A percentile compares a stretch with the other conserved stretches of the same genome.
phyloP scores from a whole-genome alignment of 2,329 filamentous ascomycete species.

The Plenodomus lindquistii region DNA sequence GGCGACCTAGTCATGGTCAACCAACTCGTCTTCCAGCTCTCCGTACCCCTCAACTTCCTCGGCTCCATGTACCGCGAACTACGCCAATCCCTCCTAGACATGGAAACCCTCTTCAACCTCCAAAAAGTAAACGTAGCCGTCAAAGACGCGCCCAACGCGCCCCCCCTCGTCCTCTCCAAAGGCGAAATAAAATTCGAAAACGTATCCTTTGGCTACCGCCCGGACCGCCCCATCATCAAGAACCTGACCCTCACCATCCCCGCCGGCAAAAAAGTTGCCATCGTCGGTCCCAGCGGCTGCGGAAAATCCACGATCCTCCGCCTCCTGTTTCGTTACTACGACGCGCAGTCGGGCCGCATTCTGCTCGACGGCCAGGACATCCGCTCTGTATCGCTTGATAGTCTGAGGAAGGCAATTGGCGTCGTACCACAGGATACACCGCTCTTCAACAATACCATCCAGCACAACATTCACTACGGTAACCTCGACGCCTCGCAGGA shows the following conservation, averaged over 20 bases:
- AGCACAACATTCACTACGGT: slow-evolving; percentile 94
- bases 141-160: slow-evolving; percentile 74
- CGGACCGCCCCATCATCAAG: slow-evolving; percentile 82
- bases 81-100: slow-evolving; percentile 90
- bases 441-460: slow-evolving; percentile 94
- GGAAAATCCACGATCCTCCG: slow-evolving; percentile 93
- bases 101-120: slow-evolving; percentile 97
- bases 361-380: slow-evolving; percentile 93
- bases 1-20: slow-evolving; percentile 99
- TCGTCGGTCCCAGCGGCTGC: slow-evolving; percentile 93
- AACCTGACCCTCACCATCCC: slow-evolving; percentile 88
- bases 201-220: slow-evolving; percentile 89
- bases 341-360: slow-evolving; percentile 82
- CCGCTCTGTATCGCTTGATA: slow-evolving; percentile 78
- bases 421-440: slow-evolving; percentile 97
- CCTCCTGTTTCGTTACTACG: slow-evolving; percentile 92
- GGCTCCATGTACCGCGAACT: slow-evolving; percentile 98
- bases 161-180: slow-evolving; percentile 72
- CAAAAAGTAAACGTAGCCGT: slow-evolving; percentile 95
- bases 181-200: slow-evolving; percentile 95
- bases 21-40: slow-evolving; percentile 96
- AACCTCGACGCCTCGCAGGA: slow-evolving; percentile 75
- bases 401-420: slow-evolving; percentile 81
- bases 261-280: slow-evolving; percentile 91
- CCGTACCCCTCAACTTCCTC: slow-evolving; percentile 93